phyloP scores from a whole-genome alignment of 2,329 filamentous ascomycete species.

The Lachnellula suecica region DNA sequence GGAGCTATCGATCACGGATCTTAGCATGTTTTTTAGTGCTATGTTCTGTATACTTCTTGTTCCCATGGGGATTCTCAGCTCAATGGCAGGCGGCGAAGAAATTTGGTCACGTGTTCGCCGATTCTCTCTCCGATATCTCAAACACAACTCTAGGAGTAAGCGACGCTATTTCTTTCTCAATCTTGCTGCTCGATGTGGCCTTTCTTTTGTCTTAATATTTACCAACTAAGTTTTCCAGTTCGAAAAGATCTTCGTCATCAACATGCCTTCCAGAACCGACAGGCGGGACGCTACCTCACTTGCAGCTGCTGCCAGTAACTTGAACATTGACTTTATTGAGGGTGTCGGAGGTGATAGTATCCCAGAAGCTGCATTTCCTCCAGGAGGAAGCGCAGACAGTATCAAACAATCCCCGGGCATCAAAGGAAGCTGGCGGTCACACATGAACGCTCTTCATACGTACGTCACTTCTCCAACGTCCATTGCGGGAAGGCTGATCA shows the following conservation, averaged over 20 bases:
- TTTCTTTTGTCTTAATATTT: neutral
- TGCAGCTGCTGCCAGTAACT: conserved; percentile 12
- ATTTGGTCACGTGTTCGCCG: neutral
- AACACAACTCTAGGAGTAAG: neutral
- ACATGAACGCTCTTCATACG: conserved; percentile 20
- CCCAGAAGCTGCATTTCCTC: conserved; percentile 15
- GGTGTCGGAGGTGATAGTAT: conserved; percentile 16
- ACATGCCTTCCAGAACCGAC: conserved; percentile 21
- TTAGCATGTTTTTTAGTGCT: neutral
- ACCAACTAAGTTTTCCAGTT: conserved; percentile 11
- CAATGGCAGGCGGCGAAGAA: neutral
- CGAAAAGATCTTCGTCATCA: conserved; percentile 21
- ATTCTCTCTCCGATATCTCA: neutral
- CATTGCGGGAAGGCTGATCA: conserved; percentile 28
- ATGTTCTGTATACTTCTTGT: neutral
- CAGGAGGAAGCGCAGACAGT: conserved; percentile 10
- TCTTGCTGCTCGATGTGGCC: too few species aligned
- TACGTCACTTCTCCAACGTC: conserved; percentile 45
- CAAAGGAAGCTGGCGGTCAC: conserved; percentile 19
- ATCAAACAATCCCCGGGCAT: conserved; percentile 17
- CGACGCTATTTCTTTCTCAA: neutral
- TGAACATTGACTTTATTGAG: conserved; percentile 19
- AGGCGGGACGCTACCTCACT: conserved; percentile 19
- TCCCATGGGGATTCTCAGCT: neutral
- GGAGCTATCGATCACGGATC: neutral